Evolutionary conservation across 2,329 filamentous ascomycete genomes (phyloP).

Genomic region (Fusarium irregulare): DNA sequence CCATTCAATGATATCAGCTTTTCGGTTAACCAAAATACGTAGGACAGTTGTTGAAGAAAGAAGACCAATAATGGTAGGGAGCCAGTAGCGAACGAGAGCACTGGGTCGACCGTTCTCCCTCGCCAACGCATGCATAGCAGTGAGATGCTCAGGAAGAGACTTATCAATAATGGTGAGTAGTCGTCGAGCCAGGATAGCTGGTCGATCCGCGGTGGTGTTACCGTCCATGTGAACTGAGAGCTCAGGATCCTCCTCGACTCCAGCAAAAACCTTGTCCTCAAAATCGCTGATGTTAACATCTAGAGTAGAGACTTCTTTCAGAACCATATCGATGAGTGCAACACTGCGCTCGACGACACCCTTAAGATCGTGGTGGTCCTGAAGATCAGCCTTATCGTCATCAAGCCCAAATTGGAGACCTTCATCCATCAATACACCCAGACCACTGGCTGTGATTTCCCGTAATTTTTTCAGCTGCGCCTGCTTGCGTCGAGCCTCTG

Average conservation of each 20-base stretch:
- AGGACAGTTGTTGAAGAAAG: constrained; percentile 90
- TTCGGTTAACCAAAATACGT: constrained; percentile 77
- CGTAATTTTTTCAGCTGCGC: constrained; percentile 76
- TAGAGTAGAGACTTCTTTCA: constrained; percentile 75
- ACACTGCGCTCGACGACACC: constrained; percentile 83
- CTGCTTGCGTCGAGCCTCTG: constrained; percentile 81
- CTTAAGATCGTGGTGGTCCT: constrained; percentile 69
- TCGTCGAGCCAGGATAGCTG: constrained; percentile 71
- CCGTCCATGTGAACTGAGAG: constrained; percentile 65
- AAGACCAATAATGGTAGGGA: constrained; percentile 76
- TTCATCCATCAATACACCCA: constrained; percentile 89
- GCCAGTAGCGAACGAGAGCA: constrained; percentile 84
- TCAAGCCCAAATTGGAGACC: constrained; percentile 76
- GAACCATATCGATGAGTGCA: constrained; percentile 85
- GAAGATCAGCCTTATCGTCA: constrained; percentile 67
- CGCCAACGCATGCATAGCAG: constrained; percentile 66
- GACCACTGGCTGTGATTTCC: constrained; percentile 83
- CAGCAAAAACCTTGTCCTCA: constrained; percentile 73
- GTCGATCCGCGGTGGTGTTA: constrained; percentile 59
- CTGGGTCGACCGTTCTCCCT: constrained; percentile 79
- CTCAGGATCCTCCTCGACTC: constrained; percentile 70
- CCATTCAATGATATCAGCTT: constrained; percentile 83
- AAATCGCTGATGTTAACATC: constrained; percentile 72
- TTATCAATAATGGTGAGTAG: constrained; percentile 75
- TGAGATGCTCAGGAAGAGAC: constrained; percentile 75